Percentiles rank a stretch among this genome's conserved stretches.
Conservation (phyloP, 306 rosid genomes). For the Vigna mungo region DNA sequence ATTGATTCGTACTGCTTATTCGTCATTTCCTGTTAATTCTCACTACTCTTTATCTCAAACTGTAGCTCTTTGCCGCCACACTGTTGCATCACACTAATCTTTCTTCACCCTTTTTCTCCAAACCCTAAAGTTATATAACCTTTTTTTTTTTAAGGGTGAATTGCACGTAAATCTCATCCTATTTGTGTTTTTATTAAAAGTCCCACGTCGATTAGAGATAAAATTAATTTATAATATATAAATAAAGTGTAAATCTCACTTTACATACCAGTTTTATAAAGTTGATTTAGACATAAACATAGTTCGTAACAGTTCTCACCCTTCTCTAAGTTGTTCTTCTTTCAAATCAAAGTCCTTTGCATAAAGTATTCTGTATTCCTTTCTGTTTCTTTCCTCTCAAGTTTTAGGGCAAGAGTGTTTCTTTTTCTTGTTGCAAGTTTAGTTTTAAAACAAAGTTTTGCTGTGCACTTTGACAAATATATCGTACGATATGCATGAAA, state of each 20-base stretch:
- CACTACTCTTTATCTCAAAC: slow-evolving; percentile 7
- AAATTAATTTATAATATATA: too few relatives aligned
- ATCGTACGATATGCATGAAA: not conserved
- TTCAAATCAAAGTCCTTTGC: slow-evolving; percentile 48
- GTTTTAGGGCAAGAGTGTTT: not conserved
- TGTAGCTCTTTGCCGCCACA: slow-evolving; percentile 28
- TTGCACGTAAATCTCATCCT: slow-evolving; percentile 40
- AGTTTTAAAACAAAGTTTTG: not conserved
- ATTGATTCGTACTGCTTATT: slow-evolving; percentile 20
- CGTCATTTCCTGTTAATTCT: slow-evolving; percentile 25
- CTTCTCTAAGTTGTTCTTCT: slow-evolving; percentile 39
- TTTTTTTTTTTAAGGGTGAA: slow-evolving; percentile 38
- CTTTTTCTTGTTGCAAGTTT: not conserved
- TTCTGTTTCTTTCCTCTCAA: not conserved
- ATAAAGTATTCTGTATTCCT: slow-evolving; percentile 19
- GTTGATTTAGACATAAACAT: too few relatives aligned
- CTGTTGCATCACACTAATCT: slow-evolving; percentile 14
- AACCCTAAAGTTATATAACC: slow-evolving; percentile 40
- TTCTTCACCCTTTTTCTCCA: slow-evolving; percentile 44
- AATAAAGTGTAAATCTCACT: too few relatives aligned
- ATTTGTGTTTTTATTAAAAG: not conserved
- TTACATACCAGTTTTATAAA: too few relatives aligned
- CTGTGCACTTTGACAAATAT: not conserved
- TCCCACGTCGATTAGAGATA: too few relatives aligned
- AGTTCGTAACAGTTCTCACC: too few relatives aligned